Evolutionary conservation across 345 rosid species (phyloP), one percentile per base, ranked within the genome.

Genomic region (Eucalyptus paniculata): DNA sequence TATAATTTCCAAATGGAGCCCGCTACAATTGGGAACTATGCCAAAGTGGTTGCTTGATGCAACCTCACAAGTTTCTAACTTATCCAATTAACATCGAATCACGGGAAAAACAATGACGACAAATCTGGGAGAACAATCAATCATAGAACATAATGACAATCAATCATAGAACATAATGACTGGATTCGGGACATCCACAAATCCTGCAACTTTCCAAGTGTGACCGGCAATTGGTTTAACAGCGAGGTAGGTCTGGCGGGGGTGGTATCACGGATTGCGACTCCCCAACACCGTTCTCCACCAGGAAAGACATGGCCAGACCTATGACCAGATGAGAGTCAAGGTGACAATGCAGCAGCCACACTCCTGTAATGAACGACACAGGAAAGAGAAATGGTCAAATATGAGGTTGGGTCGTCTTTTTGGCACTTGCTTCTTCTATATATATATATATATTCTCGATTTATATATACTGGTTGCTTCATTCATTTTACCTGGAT

Each of bases 311-410:
- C 95, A 92, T 97, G 14, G 96, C 95, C 88, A 96, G 86, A 77
- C 99, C 99, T 94, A 91, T 93, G 28, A 89, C 86, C 6, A 97
- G 91, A 93, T 97, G 99, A 3, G 95, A 53, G 90, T 97, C 99
- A 6, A 97, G 32, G 90, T 97, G 99, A 58, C 99, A 97, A 72
- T 97, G 99, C 96, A 97, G 16, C 82, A 97, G 89, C 99, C 99
- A 97, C 53, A 92, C 90, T 93, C 99, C 99, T 90, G 91, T 49
- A 80, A 77, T 72, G 47, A 77, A 23, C 85, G 13, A 77, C 47
- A 11, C 30, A 21, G 47, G 30, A 53, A 86, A 32, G 45, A 86
- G 67, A 86, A 86, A 86, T 53, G 45, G 62, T 51, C 54, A 86
- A 50, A 86, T 47, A 34, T 21, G 47, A 77, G 47, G 85, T 37